Conservation (phyloP, 192 early-diverging fungal genomes). For the Podila epigama region DNA sequence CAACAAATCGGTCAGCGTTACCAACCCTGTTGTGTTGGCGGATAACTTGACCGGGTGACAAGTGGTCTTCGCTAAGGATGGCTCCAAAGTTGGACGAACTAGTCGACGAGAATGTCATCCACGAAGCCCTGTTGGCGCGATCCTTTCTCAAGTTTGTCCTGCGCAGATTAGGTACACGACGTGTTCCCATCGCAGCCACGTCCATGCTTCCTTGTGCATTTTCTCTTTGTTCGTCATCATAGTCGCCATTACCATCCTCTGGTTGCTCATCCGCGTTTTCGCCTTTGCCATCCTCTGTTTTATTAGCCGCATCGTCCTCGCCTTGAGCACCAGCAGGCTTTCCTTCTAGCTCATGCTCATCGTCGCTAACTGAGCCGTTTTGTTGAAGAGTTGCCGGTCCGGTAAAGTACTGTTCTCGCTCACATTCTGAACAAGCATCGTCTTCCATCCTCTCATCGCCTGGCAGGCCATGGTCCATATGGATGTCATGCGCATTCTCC, state of each 20-base stretch:
- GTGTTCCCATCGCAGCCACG: not conserved
- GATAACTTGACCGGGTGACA: not conserved
- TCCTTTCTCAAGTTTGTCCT: constrained; percentile 10
- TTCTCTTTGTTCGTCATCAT: not conserved
- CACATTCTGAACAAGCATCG: not conserved
- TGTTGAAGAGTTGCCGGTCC: not conserved
- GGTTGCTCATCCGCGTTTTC: not conserved
- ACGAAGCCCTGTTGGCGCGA: constrained; percentile 17
- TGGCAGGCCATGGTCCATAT: not conserved
- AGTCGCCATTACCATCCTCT: not conserved
- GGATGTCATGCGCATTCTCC: not conserved
- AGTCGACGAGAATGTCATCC: constrained; percentile 41
- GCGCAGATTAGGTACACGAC: constrained; percentile 5
- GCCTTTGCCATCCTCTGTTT: not conserved
- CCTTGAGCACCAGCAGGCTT: too few species aligned
- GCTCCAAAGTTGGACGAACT: constrained; percentile 37
- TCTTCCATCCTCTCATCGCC: not conserved
- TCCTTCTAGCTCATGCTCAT: too few species aligned
- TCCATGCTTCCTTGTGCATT: not conserved
- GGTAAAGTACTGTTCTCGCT: constrained; percentile 2
- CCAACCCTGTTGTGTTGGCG: not conserved
- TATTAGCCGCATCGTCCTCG: too few species aligned
- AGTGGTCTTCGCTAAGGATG: constrained; percentile 4
- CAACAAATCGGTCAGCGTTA: not conserved
- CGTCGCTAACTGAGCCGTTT: not conserved